phyloP scores from a whole-genome alignment of 1,284 basidiomycete species.

The Tylopilus sp. region DNA sequence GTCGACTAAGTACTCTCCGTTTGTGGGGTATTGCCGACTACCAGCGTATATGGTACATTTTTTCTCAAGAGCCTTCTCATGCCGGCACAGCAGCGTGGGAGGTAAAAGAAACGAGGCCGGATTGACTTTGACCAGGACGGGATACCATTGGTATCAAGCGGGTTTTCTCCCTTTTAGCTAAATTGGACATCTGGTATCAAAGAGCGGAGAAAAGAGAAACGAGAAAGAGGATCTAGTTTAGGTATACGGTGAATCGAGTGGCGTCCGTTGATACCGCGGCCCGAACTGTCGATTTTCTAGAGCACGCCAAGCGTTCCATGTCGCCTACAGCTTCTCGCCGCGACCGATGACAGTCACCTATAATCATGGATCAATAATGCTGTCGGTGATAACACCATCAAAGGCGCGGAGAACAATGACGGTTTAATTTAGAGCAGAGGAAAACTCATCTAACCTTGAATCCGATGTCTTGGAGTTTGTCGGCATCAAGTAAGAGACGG shows the following conservation, averaged over 20 bases:
- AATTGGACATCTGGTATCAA: constrained; percentile 8
- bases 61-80: too few relatives aligned
- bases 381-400: constrained; percentile 8
- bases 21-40: too few relatives aligned
- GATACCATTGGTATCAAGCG: neutral
- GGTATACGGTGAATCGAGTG: constrained; percentile 10
- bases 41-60: too few relatives aligned
- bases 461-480: constrained; percentile 79
- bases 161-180: constrained; percentile 10
- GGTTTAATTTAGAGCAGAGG: neutral
- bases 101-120: too few relatives aligned
- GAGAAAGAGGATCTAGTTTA: neutral
- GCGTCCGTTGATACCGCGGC: constrained; percentile 1
- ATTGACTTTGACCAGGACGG: too few relatives aligned
- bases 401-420: neutral
- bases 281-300: neutral
- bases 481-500: constrained; percentile 78
- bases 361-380: constrained; percentile 9
- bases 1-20: too few relatives aligned
- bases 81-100: too few relatives aligned
- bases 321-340: constrained; percentile 31
- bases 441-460: constrained; percentile 70
- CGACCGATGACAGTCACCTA: constrained; percentile 37
- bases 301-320: neutral
- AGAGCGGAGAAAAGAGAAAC: neutral